These are phyloP conservation scores for Mikania micrantha DNA, from an alignment of 129 eudicot species.

Conservation along the genomic window DNA sequence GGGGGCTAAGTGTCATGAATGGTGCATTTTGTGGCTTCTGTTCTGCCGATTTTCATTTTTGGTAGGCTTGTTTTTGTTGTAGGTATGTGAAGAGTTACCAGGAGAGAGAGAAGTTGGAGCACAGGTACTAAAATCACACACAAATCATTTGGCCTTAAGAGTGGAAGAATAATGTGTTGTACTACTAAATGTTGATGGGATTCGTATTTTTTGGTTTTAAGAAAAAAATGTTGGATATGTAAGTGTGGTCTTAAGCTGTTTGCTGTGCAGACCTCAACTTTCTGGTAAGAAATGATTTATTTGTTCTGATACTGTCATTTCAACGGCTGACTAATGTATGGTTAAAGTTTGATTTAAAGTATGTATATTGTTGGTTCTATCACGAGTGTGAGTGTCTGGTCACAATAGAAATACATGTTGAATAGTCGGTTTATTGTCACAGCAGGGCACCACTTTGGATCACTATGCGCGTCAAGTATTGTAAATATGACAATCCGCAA, in stretches of 20 bases:
- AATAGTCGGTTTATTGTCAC: no score
- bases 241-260: constrained; percentile 1
- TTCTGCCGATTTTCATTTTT: neutral
- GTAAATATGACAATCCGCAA: no score
- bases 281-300: neutral
- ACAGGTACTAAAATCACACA: constrained; percentile 18
- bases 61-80: constrained; percentile 3
- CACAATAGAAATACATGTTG: no score
- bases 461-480: no score
- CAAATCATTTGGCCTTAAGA: neutral
- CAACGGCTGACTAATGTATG: neutral
- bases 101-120: constrained; percentile 32
- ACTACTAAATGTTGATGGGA: constrained; percentile 7
- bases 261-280: constrained; percentile 7
- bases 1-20: neutral
- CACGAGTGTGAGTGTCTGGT: no score
- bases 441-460: no score
- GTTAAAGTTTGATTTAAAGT: neutral
- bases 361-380: no score
- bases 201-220: constrained; percentile 4
- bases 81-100: constrained; percentile 33
- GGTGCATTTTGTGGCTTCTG: neutral
- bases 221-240: neutral
- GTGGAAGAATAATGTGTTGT: constrained; percentile 22
- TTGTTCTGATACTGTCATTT: neutral